Conservation (phyloP, 2,329 filamentous ascomycete genomes). For the Neonectria sp. region DNA sequence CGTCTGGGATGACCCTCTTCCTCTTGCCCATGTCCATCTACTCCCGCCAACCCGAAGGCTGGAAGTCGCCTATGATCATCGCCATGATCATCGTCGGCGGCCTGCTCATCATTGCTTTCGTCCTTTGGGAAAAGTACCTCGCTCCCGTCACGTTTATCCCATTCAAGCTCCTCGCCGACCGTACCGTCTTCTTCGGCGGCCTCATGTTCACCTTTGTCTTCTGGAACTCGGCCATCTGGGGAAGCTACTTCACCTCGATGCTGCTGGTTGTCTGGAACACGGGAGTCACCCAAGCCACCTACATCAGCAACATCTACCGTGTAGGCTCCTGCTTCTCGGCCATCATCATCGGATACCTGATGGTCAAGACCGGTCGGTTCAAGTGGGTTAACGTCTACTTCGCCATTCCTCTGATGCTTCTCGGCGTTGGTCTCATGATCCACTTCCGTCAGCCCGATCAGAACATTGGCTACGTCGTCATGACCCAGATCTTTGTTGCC, state of each 20-base stretch:
- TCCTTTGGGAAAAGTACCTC: constrained; percentile 70
- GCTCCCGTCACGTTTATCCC: constrained; percentile 72
- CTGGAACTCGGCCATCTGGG: constrained; percentile 56
- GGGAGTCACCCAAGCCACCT: constrained; percentile 53
- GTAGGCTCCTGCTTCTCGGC: constrained; percentile 54
- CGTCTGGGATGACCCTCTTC: constrained; percentile 70
- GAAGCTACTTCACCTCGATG: constrained; percentile 58
- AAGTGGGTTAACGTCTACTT: constrained; percentile 66
- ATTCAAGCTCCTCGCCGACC: constrained; percentile 49
- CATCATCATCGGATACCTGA: constrained; percentile 49
- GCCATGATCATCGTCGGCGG: constrained; percentile 71
- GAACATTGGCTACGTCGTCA: constrained; percentile 68
- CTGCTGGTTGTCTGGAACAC: constrained; percentile 57
- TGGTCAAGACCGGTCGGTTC: constrained; percentile 64
- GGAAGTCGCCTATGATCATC: constrained; percentile 67
- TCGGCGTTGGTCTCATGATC: constrained; percentile 72
- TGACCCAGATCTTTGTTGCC: constrained; percentile 75
- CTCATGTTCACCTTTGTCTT: constrained; percentile 56
- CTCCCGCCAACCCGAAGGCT: constrained; percentile 58
- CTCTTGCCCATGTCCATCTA: constrained; percentile 77
- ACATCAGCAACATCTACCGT: constrained; percentile 58
- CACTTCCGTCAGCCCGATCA: constrained; percentile 68
- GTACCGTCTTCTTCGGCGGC: constrained; percentile 56
- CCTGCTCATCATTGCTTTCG: constrained; percentile 69
- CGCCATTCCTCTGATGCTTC: constrained; percentile 68